Evolutionary conservation across 2,329 filamentous ascomycete species (phyloP).

Genomic region (Hymenotorrendiella dingleyae): DNA sequence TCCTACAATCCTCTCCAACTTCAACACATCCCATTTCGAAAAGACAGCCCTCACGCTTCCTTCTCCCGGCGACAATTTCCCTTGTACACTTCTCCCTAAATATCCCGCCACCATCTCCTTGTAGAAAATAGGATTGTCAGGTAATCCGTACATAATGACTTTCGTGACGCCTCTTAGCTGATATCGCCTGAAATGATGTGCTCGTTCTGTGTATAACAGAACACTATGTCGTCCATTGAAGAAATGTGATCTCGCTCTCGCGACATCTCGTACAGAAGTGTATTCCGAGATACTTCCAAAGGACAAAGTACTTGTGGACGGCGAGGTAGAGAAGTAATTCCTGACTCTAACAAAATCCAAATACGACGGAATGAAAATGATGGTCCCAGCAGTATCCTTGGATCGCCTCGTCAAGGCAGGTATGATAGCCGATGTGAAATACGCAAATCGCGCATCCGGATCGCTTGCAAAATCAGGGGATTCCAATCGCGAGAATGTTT

Average conservation of each 20-base stretch:
- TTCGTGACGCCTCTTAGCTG: constrained; percentile 72
- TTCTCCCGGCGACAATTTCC: constrained; percentile 49
- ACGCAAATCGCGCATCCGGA: constrained; percentile 83
- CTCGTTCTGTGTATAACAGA: constrained; percentile 85
- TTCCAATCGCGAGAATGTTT: constrained; percentile 87
- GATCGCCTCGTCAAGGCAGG: constrained; percentile 66
- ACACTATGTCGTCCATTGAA: constrained; percentile 74
- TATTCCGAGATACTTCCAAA: constrained; percentile 91
- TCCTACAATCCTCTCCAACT: constrained; percentile 82
- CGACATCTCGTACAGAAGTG: constrained; percentile 69
- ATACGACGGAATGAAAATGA: constrained; percentile 89
- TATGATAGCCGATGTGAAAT: constrained; percentile 78
- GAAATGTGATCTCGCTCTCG: constrained; percentile 83
- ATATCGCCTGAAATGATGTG: constrained; percentile 95
- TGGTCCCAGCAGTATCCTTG: constrained; percentile 62
- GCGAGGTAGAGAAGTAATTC: constrained; percentile 79
- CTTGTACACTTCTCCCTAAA: constrained; percentile 52
- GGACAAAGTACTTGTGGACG: constrained; percentile 46
- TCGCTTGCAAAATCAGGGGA: constrained; percentile 64
- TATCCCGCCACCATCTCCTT: constrained; percentile 67
- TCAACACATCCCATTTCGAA: constrained; percentile 83
- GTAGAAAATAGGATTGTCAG: constrained; percentile 82
- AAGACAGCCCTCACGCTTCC: constrained; percentile 63
- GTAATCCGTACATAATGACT: constrained; percentile 84
- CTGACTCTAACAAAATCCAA: constrained; percentile 91